Conservation (phyloP, 176 grass and related monocot genomes). For the Calamus simplicifolius region DNA sequence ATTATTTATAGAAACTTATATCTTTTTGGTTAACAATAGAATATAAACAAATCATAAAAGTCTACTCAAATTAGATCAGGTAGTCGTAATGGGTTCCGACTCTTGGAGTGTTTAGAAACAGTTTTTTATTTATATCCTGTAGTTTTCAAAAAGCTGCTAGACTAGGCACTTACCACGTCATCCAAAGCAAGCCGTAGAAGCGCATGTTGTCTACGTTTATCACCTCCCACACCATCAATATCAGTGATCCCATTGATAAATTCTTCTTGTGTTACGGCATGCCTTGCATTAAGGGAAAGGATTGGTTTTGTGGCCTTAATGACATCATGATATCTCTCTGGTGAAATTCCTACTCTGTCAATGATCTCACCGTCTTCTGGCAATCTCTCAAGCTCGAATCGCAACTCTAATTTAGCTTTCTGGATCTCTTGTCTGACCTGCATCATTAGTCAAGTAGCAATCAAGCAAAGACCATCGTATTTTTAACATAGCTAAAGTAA, state of each 20-base stretch:
- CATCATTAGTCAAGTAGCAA: background rate
- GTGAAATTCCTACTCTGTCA: constrained; percentile 32
- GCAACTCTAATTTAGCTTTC: constrained; percentile 47
- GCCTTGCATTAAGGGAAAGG: constrained; percentile 64
- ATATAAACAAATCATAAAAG: no score
- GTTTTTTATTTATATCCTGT: no score
- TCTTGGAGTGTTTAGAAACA: no score
- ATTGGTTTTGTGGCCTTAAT: constrained; percentile 50
- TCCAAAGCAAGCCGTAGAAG: constrained; percentile 82
- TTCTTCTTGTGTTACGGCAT: constrained; percentile 72
- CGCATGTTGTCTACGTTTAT: constrained; percentile 42
- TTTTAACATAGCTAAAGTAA: no score
- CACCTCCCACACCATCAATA: constrained; percentile 35
- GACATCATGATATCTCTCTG: constrained; percentile 54
- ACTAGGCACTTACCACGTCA: constrained; percentile 49
- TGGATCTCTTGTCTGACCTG: constrained; percentile 56
- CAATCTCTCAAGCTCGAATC: constrained; percentile 64
- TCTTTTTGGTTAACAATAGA: no score
- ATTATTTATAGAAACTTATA: no score
- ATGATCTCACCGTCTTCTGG: constrained; percentile 58
- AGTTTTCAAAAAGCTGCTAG: background rate
- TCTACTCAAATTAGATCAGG: no score
- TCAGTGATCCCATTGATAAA: constrained; percentile 73
- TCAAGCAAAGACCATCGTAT: constrained; percentile 15
- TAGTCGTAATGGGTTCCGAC: no score